phyloP scores from a whole-genome alignment of 2,329 filamentous ascomycete genomes.

The Botrytis fabae region DNA sequence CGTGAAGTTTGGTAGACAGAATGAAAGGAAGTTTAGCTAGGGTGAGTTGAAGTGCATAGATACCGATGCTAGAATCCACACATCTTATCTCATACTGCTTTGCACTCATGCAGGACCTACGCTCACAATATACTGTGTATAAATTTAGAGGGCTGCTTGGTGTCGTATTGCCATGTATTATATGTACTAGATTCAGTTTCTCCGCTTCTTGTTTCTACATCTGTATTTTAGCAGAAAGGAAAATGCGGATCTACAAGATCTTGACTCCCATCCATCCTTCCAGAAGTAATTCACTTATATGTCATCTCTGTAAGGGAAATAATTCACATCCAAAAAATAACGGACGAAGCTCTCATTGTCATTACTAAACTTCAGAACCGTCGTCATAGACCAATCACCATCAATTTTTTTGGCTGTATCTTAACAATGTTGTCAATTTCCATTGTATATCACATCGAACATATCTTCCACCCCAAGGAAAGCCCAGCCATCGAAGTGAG shows the following conservation, averaged over 20 bases:
- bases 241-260: fast-evolving
- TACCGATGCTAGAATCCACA: background rate
- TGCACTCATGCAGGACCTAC: background rate
- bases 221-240: background rate
- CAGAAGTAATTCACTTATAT: background rate
- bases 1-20: too few species aligned
- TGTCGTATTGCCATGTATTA: background rate
- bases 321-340: fast-evolving
- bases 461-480: background rate
- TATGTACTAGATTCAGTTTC: background rate
- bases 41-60: background rate
- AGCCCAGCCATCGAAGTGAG: background rate
- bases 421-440: background rate
- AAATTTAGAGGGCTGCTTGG: fast-evolving
- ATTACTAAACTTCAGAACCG: background rate
- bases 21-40: background rate
- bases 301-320: background rate
- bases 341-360: background rate
- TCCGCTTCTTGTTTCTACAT: background rate
- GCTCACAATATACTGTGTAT: background rate
- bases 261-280: background rate
- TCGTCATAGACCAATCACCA: background rate
- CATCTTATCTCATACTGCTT: background rate
- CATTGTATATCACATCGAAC: background rate
- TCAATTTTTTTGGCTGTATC: background rate